Evolutionary conservation across 768 basidiomycete species (phyloP).

Genomic region (Dacryopinax primogenitus): DNA sequence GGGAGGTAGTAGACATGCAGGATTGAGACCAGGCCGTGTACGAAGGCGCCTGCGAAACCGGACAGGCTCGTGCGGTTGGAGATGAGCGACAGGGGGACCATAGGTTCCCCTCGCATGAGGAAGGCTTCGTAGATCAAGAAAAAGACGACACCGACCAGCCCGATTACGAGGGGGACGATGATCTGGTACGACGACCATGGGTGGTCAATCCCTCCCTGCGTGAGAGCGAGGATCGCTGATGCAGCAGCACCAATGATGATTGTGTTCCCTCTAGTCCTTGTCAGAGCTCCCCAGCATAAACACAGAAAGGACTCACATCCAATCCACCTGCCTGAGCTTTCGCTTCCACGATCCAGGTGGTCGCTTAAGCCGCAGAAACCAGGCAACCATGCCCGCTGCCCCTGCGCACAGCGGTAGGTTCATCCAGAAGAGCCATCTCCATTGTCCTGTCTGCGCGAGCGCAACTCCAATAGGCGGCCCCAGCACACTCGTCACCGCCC

Average conservation of each 20-base stretch:
- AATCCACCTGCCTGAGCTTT: constrained; percentile 14
- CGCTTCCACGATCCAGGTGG: constrained; percentile 10
- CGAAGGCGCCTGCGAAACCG: constrained; percentile 20
- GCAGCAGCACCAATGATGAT: constrained; percentile 27
- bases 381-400: constrained; percentile 10
- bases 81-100: constrained; percentile 27
- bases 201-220: constrained; percentile 34
- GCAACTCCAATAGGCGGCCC: constrained; percentile 6
- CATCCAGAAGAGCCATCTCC: constrained; percentile 12
- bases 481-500: constrained; percentile 2
- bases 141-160: constrained; percentile 28
- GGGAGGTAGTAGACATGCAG: constrained; percentile 16
- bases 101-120: constrained; percentile 24
- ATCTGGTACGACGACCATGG: constrained; percentile 34
- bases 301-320: constrained; percentile 5
- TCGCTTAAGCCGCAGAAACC: constrained; percentile 11
- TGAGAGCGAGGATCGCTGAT: constrained; percentile 30
- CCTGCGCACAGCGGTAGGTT: constrained; percentile 14
- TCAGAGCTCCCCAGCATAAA: not conserved
- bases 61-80: constrained; percentile 22
- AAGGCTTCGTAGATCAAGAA: constrained; percentile 32
- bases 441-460: constrained; percentile 3
- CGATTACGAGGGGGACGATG: constrained; percentile 33
- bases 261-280: constrained; percentile 18
- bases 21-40: constrained; percentile 17